phyloP scores from a whole-genome alignment of 371 early-diverging fungal species.

The Coemansia sp. region DNA sequence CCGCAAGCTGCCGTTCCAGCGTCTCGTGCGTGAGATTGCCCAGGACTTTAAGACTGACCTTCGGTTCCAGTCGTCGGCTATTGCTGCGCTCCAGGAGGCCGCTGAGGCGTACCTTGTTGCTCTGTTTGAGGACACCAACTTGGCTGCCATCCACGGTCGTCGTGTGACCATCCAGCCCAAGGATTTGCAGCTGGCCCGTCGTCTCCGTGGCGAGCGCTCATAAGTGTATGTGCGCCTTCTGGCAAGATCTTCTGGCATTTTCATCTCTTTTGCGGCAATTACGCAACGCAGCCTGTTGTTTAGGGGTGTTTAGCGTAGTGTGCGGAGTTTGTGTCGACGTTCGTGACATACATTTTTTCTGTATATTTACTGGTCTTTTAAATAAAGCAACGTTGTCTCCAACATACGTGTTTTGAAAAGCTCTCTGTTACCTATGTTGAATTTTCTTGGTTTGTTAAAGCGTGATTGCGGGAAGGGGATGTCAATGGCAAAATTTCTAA shows the following conservation, averaged over 20 bases:
- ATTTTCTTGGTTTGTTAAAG: too few species aligned
- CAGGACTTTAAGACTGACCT: constrained; percentile 97
- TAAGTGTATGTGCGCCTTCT: constrained; percentile 44
- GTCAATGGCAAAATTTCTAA: too few species aligned
- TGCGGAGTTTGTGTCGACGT: constrained; percentile 3
- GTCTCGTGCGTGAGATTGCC: constrained; percentile 94
- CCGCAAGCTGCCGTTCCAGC: constrained; percentile 98
- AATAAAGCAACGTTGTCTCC: constrained; percentile 12
- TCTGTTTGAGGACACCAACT: constrained; percentile 80
- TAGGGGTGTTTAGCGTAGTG: not conserved
- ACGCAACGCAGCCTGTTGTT: not conserved
- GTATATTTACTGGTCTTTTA: constrained; percentile 22
- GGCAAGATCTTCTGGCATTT: constrained; percentile 70
- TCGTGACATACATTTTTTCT: constrained; percentile 11
- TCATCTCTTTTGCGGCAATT: constrained; percentile 6
- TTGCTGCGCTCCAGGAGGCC: constrained; percentile 98
- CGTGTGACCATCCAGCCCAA: constrained; percentile 99
- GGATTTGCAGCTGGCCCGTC: constrained; percentile 97
- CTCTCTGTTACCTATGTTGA: too few species aligned
- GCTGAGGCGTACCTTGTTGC: constrained; percentile 89
- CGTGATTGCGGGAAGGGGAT: too few species aligned
- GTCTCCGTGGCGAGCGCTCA: constrained; percentile 64
- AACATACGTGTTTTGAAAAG: too few species aligned
- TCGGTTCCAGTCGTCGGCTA: constrained; percentile 97
- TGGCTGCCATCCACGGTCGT: constrained; percentile 99